These are phyloP conservation scores for Chytriomyces sp. DNA, from an alignment of 192 early-diverging fungal genomes.

Conservation along the genomic window DNA sequence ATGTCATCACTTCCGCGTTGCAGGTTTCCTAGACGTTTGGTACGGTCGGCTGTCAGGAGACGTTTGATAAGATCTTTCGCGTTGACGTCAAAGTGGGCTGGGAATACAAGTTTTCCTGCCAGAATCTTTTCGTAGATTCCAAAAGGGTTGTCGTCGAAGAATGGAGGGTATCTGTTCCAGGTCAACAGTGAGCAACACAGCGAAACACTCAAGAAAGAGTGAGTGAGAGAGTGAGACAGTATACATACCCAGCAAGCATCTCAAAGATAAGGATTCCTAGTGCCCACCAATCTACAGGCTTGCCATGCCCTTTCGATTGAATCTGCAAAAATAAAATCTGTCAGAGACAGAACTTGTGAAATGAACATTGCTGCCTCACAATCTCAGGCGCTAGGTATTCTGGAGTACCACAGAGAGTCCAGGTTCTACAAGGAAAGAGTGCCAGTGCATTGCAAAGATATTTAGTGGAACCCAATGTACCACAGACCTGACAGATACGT, in stretches of 20 bases:
- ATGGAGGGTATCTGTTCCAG: conserved; percentile 83
- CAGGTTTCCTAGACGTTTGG: conserved; percentile 93
- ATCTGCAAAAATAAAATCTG: conserved; percentile 52
- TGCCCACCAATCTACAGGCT: conserved; percentile 99
- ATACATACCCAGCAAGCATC: conserved; percentile 88
- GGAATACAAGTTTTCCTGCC: conserved; percentile 86
- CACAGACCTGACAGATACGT: not conserved
- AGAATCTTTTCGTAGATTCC: conserved; percentile 99
- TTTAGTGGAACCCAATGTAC: too few relatives aligned
- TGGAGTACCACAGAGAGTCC: conserved; percentile 98
- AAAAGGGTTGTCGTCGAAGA: conserved; percentile 97
- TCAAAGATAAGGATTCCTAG: conserved; percentile 97
- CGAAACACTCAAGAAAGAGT: not conserved
- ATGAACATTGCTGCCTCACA: not conserved
- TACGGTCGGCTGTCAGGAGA: conserved; percentile 88
- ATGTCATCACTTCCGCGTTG: conserved; percentile 91
- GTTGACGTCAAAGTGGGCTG: conserved; percentile 79
- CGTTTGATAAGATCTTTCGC: conserved; percentile 91
- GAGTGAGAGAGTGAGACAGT: not conserved
- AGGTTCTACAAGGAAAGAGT: conserved; percentile 69
- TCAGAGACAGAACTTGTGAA: too few relatives aligned
- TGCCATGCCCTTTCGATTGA: conserved; percentile 94
- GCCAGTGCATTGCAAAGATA: too few relatives aligned
- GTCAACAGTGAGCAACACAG: conserved; percentile 7
- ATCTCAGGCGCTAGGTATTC: conserved; percentile 97